Evolutionary conservation across 768 basidiomycete genomes (phyloP), one percentile per base, ranked within the genome.

Genomic region (Daedalea quercina): DNA sequence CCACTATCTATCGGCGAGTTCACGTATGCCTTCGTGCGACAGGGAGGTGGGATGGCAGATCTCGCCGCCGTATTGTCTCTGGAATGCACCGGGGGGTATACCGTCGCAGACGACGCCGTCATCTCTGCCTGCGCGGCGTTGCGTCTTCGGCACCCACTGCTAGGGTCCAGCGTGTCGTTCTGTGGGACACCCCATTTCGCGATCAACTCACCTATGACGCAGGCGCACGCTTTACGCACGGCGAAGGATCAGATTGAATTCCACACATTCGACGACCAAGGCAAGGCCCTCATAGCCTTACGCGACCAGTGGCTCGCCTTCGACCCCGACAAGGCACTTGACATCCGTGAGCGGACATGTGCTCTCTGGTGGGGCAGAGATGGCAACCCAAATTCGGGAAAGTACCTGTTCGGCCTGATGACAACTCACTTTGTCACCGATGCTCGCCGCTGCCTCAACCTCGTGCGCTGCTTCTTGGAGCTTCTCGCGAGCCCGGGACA

Each of bases 331-430:
- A n/a, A 43, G n/a, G 50, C 28, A 3, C 15, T 51, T 40, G 50
- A 51, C 41, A n/a, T 51, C 7, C 37, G 40, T 24, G 9, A 17
- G 8, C 3, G 20, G 22, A 44, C 28, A 3, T 43, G 19, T 23
- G 6, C 25, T 19, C n/a, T 51, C 9, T 43, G 15, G 9, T 43
- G 41, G 50, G 22, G 31, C 7, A 42, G 17, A 19, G 40, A 35
- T 11, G 23, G 23, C 37, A 40, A 35, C 40, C 3, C 6, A 7
- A 9, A n/a, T 3, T 19, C n/a, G 6, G 50, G 50, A n/a, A 35
- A 43, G 22, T 51, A 51, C 41, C 3, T 51, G 4, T 20, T 51
- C 22, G 50, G 50, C 17, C 9, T 51, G 40, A 34, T 41, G 41
- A 43, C 41, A 3, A 3, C 41, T 2, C 50, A 51, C 20, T 51